Conservation (phyloP, 148 eudicot species). For the Agrostemma githago region DNA sequence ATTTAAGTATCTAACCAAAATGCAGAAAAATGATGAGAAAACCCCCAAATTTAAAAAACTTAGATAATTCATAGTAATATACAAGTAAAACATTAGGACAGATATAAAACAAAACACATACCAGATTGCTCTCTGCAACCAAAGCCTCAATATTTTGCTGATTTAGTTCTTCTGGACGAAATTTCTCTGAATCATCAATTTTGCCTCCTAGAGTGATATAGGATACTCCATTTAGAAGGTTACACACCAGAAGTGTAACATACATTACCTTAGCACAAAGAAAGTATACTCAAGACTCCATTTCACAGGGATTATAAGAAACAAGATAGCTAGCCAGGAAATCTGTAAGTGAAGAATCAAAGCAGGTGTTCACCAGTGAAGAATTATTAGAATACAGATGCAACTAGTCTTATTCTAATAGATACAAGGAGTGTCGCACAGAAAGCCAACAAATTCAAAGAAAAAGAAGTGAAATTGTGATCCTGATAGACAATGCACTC, state of each 20-base stretch:
- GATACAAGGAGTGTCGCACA: neutral
- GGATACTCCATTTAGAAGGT: neutral
- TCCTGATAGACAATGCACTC: neutral
- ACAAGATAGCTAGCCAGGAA: neutral
- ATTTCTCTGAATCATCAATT: slow-evolving; percentile 73
- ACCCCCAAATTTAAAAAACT: neutral
- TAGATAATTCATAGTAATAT: neutral
- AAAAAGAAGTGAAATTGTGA: neutral
- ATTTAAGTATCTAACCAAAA: neutral
- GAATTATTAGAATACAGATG: neutral
- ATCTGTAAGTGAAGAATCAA: neutral
- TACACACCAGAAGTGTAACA: neutral
- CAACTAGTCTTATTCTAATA: neutral
- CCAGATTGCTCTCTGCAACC: slow-evolving; percentile 96
- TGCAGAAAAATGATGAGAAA: no score
- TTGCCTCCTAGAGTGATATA: slow-evolving; percentile 38
- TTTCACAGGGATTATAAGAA: neutral
- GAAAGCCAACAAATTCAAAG: neutral
- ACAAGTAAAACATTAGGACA: neutral
- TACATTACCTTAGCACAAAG: neutral
- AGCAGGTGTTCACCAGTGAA: neutral
- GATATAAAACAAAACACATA: slow-evolving; percentile 26
- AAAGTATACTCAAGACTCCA: neutral
- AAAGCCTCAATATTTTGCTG: slow-evolving; percentile 99
- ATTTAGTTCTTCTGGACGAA: slow-evolving; percentile 95